Evolutionary conservation across 1,284 basidiomycete genomes (phyloP).

Genomic region (Cystobasidium pallidum): DNA sequence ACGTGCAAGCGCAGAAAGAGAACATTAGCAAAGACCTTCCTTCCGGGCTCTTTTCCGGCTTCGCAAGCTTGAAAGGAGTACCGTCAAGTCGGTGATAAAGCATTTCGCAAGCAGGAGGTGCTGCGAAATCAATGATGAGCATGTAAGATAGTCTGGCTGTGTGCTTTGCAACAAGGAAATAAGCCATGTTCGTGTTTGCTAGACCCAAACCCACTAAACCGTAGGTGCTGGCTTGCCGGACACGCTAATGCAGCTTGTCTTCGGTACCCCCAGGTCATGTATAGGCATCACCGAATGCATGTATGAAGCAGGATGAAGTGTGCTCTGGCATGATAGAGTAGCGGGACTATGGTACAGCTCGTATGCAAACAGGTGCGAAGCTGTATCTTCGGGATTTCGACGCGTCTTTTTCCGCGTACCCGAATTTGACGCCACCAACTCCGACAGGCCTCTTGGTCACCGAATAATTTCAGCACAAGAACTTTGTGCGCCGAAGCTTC

Average conservation of each 20-base stretch:
- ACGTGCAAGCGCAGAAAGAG: not conserved
- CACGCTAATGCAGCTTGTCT: no score
- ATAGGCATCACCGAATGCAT: no score
- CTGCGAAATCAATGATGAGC: not conserved
- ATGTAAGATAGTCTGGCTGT: not conserved
- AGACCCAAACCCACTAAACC: no score
- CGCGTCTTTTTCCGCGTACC: conserved; percentile 5
- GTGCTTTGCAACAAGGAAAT: not conserved
- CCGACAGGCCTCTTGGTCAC: not conserved
- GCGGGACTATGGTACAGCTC: not conserved
- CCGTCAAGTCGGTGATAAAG: not conserved
- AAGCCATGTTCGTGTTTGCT: not conserved
- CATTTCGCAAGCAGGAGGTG: no score
- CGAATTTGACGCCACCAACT: conserved; percentile 16
- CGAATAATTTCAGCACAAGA: not conserved
- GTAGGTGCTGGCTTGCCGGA: no score
- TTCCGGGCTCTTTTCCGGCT: conserved; percentile 6
- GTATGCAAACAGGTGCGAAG: not conserved
- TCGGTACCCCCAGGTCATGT: no score
- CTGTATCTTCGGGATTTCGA: not conserved
- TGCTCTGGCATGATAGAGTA: no score
- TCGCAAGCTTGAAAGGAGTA: not conserved
- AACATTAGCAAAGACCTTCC: not conserved
- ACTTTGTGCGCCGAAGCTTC: no score
- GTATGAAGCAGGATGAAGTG: no score